Base-by-base conservation (phyloP, 2,329 filamentous ascomycete species). In the Alternaria sp. region DNA sequence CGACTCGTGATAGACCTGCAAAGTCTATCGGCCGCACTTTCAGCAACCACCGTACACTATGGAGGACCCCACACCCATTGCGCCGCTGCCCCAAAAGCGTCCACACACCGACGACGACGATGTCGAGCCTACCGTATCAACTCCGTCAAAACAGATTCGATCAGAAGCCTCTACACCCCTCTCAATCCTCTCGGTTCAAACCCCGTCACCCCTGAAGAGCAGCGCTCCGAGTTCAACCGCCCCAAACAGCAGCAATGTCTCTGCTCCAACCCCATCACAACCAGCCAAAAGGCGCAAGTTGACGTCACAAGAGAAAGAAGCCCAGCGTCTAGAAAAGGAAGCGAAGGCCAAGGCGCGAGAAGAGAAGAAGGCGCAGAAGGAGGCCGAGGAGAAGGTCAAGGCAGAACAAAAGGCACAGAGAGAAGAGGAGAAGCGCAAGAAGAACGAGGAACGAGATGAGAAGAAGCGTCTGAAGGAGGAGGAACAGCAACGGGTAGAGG, bases 401-500 rank as follows among this genome's bases (percentile, higher is more conserved):
- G 78, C 76, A 45, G 78, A 81, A 60, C 67, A 77, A 59, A 80
- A 77, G 59, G 73, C 72, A 12, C 74, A 77, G 59, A 77, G 75
- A 62, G 71, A 76, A 9, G 80, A 77, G 51, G 80, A 80, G 62
- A 77, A 73, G 56, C 70, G 70, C 12, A 78, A 74, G 63, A 78
- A 77, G 53, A 72, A 72, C 15, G 72, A 73, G 40, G 72, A 81
- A 67, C 78, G 75, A 47, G 76, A 80, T 32, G 81, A 81, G 63
- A 80, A 81, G 61, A 79, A 80, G 57, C 76, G 75, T 13, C 78
- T 80, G 11, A 79, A 79, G 54, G 82, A 82, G n/a, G 81, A 85
- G 63, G 81, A 83, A 58, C 83, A 85, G 67, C 84, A 81, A 44
- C 76, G 78, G 62, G 84, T 83, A 58, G 71, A 75, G 15, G 75